Evolutionary conservation across 2,329 filamentous ascomycete genomes (phyloP).

Genomic region (Grosmannia huntii): DNA sequence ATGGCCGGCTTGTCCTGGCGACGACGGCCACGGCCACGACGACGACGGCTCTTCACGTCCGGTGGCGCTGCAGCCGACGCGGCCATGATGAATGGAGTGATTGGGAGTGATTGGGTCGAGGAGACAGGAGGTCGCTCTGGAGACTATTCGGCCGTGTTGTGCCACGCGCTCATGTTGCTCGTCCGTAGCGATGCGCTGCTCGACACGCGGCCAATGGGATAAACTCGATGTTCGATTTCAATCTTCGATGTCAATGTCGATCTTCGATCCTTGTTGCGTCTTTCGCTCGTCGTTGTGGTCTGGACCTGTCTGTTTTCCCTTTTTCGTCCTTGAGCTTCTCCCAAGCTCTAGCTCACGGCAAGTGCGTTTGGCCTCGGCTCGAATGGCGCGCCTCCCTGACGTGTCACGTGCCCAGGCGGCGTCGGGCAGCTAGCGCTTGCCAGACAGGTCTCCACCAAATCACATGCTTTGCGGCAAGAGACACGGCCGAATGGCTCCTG

Average conservation of each 20-base stretch:
- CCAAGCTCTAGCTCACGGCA: neutral
- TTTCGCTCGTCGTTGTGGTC: neutral
- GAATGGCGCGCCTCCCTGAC: too few relatives aligned
- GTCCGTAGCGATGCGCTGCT: neutral
- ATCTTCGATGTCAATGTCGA: too few relatives aligned
- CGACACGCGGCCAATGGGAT: neutral
- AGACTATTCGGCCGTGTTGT: neutral
- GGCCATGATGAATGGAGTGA: slow-evolving; percentile 2
- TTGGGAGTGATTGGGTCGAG: neutral
- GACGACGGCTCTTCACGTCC: neutral
- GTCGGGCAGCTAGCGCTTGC: too few relatives aligned
- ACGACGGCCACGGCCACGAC: slow-evolving; percentile 33
- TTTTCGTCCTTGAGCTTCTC: neutral
- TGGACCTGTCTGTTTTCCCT: neutral
- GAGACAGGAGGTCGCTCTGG: neutral
- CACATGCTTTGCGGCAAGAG: neutral
- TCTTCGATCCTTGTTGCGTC: too few relatives aligned
- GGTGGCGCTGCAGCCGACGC: neutral
- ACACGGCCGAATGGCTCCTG: too few relatives aligned
- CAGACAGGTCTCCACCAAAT: neutral
- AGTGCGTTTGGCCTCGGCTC: neutral
- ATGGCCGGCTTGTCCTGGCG: slow-evolving; percentile 62
- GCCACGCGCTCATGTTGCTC: neutral
- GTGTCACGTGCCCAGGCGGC: too few relatives aligned
- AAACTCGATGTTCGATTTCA: neutral